These are phyloP conservation scores for Termitomyces sp. DNA, from an alignment of 768 basidiomycete genomes.

Conservation along the genomic window DNA sequence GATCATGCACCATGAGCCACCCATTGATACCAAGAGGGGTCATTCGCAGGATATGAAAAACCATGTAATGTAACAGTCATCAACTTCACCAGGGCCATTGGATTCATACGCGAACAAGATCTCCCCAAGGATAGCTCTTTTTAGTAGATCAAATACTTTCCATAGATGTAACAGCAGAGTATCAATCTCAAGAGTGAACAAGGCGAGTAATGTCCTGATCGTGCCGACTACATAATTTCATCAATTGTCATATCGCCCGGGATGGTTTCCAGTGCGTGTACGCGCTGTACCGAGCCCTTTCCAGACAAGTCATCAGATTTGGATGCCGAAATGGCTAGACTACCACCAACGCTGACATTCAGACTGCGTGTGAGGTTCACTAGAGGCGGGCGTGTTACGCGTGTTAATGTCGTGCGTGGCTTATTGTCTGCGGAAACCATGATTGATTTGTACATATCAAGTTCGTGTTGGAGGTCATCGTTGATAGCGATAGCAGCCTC, in stretches of 20 bases:
- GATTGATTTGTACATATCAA: constrained; percentile 61
- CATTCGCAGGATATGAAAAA: neutral
- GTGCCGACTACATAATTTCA: constrained; percentile 26
- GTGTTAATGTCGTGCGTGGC: constrained; percentile 52
- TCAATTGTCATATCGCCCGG: constrained; percentile 52
- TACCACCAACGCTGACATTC: constrained; percentile 17
- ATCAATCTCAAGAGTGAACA: neutral
- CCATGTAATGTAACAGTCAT: neutral
- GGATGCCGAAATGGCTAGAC: neutral
- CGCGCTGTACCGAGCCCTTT: constrained; percentile 12
- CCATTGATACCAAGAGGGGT: too few relatives aligned
- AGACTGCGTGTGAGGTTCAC: constrained; percentile 40
- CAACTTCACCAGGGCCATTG: neutral
- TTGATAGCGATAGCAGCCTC: constrained; percentile 43
- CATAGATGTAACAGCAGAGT: constrained; percentile 1
- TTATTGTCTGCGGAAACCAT: constrained; percentile 45
- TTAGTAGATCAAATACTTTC: neutral
- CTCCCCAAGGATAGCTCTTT: neutral
- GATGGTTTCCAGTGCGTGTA: constrained; percentile 27
- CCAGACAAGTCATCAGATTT: constrained; percentile 1
- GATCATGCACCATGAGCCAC: neutral
- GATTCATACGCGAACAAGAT: too few relatives aligned
- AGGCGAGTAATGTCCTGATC: neutral
- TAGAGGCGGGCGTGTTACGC: constrained; percentile 47
- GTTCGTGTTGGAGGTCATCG: constrained; percentile 47